phyloP scores from a whole-genome alignment of 257 asterid genomes.

The Penstemon davidsonii region DNA sequence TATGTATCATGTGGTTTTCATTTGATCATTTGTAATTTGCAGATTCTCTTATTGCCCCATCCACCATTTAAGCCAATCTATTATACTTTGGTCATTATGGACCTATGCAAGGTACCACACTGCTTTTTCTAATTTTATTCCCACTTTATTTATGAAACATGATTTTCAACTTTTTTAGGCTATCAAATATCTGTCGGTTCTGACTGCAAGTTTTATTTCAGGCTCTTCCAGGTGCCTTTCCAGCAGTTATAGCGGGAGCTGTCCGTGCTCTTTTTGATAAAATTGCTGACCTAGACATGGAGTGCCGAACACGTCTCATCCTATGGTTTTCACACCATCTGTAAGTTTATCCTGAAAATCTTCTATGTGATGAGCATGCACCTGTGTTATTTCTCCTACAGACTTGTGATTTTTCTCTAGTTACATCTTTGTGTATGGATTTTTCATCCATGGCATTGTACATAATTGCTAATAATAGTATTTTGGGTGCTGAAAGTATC shows the following conservation, averaged over 20 bases:
- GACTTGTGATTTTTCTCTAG: slow-evolving; percentile 9
- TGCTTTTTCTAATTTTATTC: slow-evolving; percentile 16
- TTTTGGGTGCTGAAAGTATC: slow-evolving; percentile 14
- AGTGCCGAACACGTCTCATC: slow-evolving; percentile 89
- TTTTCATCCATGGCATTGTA: slow-evolving; percentile 12
- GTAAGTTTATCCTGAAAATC: slow-evolving; percentile 51
- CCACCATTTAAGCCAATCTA: slow-evolving; percentile 93
- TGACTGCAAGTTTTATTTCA: slow-evolving; percentile 36
- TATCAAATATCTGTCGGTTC: slow-evolving; percentile 23
- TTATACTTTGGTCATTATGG: slow-evolving; percentile 95
- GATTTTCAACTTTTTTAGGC: neutral
- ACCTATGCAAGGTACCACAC: slow-evolving; percentile 81
- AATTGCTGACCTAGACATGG: slow-evolving; percentile 95
- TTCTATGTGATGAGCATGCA: neutral
- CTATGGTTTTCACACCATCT: slow-evolving; percentile 99
- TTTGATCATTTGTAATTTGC: slow-evolving; percentile 35
- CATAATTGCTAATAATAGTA: slow-evolving; percentile 3
- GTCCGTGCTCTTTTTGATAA: slow-evolving; percentile 93
- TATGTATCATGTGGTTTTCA: slow-evolving; percentile 8
- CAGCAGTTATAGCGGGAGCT: slow-evolving; percentile 97
- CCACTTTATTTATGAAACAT: slow-evolving; percentile 11
- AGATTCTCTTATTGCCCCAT: slow-evolving; percentile 91
- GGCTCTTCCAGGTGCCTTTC: slow-evolving; percentile 99
- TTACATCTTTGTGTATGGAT: neutral
- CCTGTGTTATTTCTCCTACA: neutral